phyloP scores from a whole-genome alignment of 2,329 filamentous ascomycete species.

The Lecanicillium sp. region DNA sequence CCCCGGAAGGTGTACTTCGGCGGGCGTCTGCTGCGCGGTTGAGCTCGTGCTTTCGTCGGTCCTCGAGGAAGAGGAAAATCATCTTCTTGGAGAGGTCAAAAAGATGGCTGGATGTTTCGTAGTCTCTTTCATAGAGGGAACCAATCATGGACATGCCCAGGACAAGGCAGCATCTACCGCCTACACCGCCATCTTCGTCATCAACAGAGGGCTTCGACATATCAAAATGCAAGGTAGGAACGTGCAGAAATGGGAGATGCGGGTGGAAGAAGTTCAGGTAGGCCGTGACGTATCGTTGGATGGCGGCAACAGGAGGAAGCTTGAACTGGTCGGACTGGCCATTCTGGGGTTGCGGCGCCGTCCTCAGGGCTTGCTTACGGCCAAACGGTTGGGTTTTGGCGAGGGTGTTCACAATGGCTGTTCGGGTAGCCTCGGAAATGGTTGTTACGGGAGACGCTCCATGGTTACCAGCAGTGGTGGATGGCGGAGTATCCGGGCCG shows the following conservation, averaged over 20 bases:
- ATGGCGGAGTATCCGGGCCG: conserved; percentile 66
- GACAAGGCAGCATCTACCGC: conserved; percentile 78
- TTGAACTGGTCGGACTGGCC: conserved; percentile 37
- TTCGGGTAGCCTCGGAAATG: conserved; percentile 58
- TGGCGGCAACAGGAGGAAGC: conserved; percentile 74
- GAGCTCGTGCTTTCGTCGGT: conserved; percentile 79
- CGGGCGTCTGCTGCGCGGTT: conserved; percentile 50
- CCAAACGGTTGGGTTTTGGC: conserved; percentile 49
- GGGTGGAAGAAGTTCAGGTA: conserved; percentile 93
- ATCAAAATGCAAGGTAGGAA: conserved; percentile 87
- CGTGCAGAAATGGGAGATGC: conserved; percentile 88
- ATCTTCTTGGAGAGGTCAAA: conserved; percentile 94
- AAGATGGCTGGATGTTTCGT: conserved; percentile 69
- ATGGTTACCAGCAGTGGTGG: conserved; percentile 57
- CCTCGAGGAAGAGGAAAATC: conserved; percentile 88
- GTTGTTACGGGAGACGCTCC: conserved; percentile 52
- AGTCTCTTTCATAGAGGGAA: conserved; percentile 81
- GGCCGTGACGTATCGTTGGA: conserved; percentile 83
- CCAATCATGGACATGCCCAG: conserved; percentile 75
- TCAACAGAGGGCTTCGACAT: conserved; percentile 57
- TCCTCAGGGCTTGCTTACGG: conserved; percentile 58
- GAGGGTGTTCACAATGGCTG: conserved; percentile 52
- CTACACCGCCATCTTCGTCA: conserved; percentile 52
- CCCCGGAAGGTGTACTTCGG: conserved; percentile 39
- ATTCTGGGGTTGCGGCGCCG: conserved; percentile 35